Base-by-base conservation (phyloP, 2,329 filamentous ascomycete species). In the Talaromyces sp. region DNA sequence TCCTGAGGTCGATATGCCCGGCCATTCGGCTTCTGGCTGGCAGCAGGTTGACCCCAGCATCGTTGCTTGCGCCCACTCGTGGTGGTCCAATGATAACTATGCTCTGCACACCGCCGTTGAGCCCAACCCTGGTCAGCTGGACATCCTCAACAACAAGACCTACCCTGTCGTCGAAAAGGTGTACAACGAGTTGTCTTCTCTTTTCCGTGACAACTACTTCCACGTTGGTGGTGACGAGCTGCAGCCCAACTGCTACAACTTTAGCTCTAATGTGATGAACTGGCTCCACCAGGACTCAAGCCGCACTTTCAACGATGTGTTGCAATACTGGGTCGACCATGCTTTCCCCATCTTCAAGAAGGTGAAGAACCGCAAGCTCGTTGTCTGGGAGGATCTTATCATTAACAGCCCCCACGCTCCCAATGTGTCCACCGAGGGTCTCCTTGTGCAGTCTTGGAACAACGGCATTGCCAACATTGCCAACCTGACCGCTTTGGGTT, bases 1-100 rank as follows among this genome's bases (percentile, higher is more conserved):
- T 35, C 82, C 84, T n/a, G 84, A 86, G 66, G 80, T 86, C 49
- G 84, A 86, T 68, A 86, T 86, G 82, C 84, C 84, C 7, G 82
- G 83, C 53, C 84, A 86, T 68, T 79, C 82, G 6, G 75, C 77
- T 31, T 78, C 81, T 0, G 82, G 82, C 31, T 85, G 82, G 82
- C 76, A 81, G 58, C 82, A 83, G 62, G 75, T 86, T 7, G 82
- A 86, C 62, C 76, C 82, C 26, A 75, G 78, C 26, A 83, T 87
- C 59, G 75, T 85, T 29, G 78, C 84, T 13, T 86, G 83, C 69
- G 72, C 71, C 19, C 73, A 86, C 69, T 80, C 80, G 24, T 86
- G 83, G 83, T 86, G 83, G 84, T 84, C 81, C 41, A 86, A 86
- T 68, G 84, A 86, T 61, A 70, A 76, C 64, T 86, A 78, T 78